phyloP scores from a whole-genome alignment of 495 filamentous ascomycete species.

The Aspergillus haitiensis region DNA sequence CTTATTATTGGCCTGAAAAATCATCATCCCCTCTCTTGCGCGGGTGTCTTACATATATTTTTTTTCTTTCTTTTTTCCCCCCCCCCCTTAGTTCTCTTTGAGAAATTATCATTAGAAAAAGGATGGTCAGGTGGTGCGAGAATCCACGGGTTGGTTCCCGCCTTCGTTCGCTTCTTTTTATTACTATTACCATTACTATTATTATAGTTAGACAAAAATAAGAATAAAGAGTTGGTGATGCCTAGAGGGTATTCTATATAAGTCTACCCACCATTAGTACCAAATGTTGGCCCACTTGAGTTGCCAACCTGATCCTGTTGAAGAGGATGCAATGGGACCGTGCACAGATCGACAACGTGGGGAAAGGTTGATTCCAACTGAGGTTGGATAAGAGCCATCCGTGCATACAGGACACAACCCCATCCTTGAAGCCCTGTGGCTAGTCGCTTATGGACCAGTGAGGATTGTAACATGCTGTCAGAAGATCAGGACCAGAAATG shows the following conservation, averaged over 20 bases:
- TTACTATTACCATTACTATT: no score
- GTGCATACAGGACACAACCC: slow-evolving; percentile 3
- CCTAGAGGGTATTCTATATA: background rate
- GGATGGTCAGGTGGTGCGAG: background rate
- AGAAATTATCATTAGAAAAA: background rate
- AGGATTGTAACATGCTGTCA: slow-evolving; percentile 19
- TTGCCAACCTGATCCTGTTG: background rate
- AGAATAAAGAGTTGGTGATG: background rate
- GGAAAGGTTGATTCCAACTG: slow-evolving; percentile 10
- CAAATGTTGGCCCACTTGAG: background rate
- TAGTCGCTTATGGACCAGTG: slow-evolving; percentile 14
- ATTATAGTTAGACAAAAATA: no score
- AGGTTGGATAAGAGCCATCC: slow-evolving; percentile 7
- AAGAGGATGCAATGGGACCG: slow-evolving; percentile 8
- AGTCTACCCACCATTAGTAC: background rate
- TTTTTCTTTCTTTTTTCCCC: background rate
- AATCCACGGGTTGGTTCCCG: background rate
- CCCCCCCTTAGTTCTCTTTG: background rate
- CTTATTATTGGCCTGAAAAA: no score
- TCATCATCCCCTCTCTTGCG: no score
- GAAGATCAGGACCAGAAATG: slow-evolving; percentile 20
- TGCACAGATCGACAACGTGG: slow-evolving; percentile 22
- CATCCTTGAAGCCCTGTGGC: slow-evolving; percentile 7
- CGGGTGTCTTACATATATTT: background rate
- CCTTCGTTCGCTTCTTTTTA: no score